Evolutionary conservation across 441 rosid genomes (phyloP).

Genomic region (Raphanus hybrid): DNA sequence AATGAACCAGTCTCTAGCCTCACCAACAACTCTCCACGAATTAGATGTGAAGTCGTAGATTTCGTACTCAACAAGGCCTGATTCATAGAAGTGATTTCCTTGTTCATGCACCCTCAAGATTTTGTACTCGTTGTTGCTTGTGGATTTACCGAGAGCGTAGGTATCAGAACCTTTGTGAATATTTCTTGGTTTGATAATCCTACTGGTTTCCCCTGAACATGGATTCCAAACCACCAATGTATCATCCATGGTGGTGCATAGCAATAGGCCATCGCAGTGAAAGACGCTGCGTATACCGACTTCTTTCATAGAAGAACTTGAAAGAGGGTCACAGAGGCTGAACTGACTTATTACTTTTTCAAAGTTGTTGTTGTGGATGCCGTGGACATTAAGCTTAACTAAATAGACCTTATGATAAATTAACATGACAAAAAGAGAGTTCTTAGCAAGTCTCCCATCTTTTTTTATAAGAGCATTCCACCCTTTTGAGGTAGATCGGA

Average conservation of each 20-base stretch:
- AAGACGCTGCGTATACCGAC: not conserved
- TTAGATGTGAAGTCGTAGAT: not conserved
- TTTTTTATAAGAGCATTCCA: too few relatives aligned
- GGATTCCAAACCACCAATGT: not conserved
- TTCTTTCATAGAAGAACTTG: not conserved
- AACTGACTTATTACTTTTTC: not conserved
- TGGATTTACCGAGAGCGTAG: not conserved
- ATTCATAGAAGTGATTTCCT: too few relatives aligned
- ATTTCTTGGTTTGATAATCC: not conserved
- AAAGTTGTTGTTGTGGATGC: not conserved
- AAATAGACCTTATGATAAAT: not conserved
- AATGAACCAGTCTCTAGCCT: not conserved
- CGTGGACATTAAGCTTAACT: not conserved
- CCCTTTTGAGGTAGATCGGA: too few relatives aligned
- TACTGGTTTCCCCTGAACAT: not conserved
- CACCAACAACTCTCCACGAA: not conserved
- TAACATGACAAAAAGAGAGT: not conserved
- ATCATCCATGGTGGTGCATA: not conserved
- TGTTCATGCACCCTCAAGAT: not conserved
- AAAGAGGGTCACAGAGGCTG: conserved; percentile 4
- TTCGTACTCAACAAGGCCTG: not conserved
- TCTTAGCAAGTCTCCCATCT: too few relatives aligned
- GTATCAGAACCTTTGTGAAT: too few relatives aligned
- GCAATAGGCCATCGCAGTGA: not conserved
- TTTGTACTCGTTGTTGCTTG: not conserved